phyloP scores from a whole-genome alignment of 148 eudicot species.

The Dianthus caryophyllus region DNA sequence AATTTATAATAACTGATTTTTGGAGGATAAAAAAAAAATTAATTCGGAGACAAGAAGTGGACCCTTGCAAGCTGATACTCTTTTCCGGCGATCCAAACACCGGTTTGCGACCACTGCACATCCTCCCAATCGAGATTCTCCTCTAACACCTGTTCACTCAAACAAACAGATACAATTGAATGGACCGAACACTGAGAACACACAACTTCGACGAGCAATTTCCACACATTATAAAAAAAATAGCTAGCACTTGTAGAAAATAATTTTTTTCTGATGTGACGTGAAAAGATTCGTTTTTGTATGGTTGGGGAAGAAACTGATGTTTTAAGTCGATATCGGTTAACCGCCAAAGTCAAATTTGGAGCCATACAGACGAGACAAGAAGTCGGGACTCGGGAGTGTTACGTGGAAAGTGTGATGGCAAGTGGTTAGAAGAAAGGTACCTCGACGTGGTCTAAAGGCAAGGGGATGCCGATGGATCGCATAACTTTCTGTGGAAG shows the following conservation, averaged over 20 bases:
- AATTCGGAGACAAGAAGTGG: constrained; percentile 72
- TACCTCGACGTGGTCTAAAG: constrained; percentile 86
- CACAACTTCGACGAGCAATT: too few species aligned
- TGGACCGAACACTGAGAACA: too few species aligned
- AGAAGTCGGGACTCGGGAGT: too few species aligned
- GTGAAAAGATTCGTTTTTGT: too few species aligned
- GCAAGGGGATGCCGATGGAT: constrained; percentile 76
- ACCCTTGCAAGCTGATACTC: constrained; percentile 75
- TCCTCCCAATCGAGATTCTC: constrained; percentile 94
- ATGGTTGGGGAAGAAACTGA: too few species aligned
- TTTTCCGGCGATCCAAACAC: constrained; percentile 75
- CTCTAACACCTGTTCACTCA: constrained; percentile 71
- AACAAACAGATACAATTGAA: too few species aligned
- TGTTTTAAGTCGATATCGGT: too few species aligned
- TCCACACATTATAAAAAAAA: too few species aligned
- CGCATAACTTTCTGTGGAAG: constrained; percentile 73
- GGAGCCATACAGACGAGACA: too few species aligned
- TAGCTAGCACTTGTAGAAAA: too few species aligned
- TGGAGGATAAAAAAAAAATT: constrained; percentile 6
- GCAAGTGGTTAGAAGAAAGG: constrained; percentile 4
- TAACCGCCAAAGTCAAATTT: too few species aligned
- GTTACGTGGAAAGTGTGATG: not conserved
- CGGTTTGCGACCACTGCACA: constrained; percentile 85
- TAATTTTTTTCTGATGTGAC: too few species aligned
- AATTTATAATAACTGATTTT: not conserved